Evolutionary conservation across 192 early-diverging fungal genomes (phyloP), one percentile per base, ranked within the genome.

Genomic region (Ambispora gerdemannii): DNA sequence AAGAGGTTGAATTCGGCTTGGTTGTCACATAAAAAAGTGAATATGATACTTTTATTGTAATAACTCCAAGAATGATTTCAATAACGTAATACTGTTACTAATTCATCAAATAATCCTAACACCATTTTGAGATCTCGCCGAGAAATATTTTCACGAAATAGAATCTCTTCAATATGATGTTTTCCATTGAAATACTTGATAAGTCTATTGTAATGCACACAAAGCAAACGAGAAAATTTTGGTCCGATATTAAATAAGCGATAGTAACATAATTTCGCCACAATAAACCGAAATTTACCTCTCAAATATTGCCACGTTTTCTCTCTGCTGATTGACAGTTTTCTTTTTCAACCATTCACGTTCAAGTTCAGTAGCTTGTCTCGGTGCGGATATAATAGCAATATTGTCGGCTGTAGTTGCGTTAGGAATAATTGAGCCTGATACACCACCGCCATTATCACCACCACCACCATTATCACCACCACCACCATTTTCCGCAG

Each of bases 161-260:
- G 71, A 50, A 94, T 94, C 68, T 94, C 92, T 70, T 93, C 91
- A 4, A 91, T 78, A 70, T 89, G 87, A 73, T 87, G 84, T 58
- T 87, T 82, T 1, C 92, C 92, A 75, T 87, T 82, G 72, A 93
- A 88, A 66, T 94, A 93, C 20, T 85, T 86, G 25, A 86, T 80
- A 61, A 93, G 75, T 47, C 87, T 88, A 68, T n/a, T 13, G 75
- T 3, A 27, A 28, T 58, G 34, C n/a, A n/a, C n/a, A n/a, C n/a
- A n/a, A 72, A 63, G 19, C 28, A 30, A 50, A 50, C 27, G 35
- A 24, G 34, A 30, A n/a, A n/a, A n/a, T n/a, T n/a, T n/a, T n/a
- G n/a, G n/a, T n/a, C n/a, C n/a, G n/a, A n/a, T n/a, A n/a, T n/a
- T 49, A 25, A 36, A 28, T 50, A 22, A 71, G 47, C 30, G 22